These are phyloP conservation scores for Diospyros kaki DNA, from an alignment of 148 eudicot genomes.

Conservation along the genomic window DNA sequence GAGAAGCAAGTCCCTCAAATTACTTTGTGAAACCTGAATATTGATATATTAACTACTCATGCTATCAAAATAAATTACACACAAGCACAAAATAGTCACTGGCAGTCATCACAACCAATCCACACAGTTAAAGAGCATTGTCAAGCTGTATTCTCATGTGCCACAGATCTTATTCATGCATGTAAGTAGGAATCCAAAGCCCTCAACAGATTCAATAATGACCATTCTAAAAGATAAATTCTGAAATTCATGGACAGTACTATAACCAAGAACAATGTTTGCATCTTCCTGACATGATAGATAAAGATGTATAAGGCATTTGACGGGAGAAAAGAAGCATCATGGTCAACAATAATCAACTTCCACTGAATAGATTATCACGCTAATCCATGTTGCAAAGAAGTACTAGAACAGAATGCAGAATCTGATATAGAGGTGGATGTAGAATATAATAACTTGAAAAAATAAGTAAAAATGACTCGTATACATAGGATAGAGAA, in stretches of 20 bases:
- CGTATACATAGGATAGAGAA: too few relatives aligned
- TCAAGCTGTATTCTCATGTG: not conserved
- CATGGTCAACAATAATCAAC: not conserved
- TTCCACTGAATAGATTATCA: not conserved
- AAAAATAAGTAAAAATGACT: too few relatives aligned
- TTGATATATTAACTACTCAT: constrained; percentile 6
- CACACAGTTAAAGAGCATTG: not conserved
- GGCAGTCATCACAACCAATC: not conserved
- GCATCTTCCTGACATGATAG: not conserved
- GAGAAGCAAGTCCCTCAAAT: constrained; percentile 76
- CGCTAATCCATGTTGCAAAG: too few relatives aligned
- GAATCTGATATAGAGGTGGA: too few relatives aligned
- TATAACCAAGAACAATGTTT: not conserved
- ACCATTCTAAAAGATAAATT: not conserved
- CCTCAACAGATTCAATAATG: not conserved
- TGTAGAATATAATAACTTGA: too few relatives aligned
- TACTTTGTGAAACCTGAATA: constrained; percentile 83
- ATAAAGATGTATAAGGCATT: not conserved
- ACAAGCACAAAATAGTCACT: not conserved
- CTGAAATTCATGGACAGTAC: too few relatives aligned
- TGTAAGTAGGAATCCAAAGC: not conserved
- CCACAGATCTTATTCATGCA: not conserved
- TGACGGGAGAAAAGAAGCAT: not conserved
- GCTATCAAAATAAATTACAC: not conserved
- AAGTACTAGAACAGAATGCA: too few relatives aligned